Base-by-base conservation (phyloP, 176 grass and related monocot genomes). In the Cenchrus americanus region DNA sequence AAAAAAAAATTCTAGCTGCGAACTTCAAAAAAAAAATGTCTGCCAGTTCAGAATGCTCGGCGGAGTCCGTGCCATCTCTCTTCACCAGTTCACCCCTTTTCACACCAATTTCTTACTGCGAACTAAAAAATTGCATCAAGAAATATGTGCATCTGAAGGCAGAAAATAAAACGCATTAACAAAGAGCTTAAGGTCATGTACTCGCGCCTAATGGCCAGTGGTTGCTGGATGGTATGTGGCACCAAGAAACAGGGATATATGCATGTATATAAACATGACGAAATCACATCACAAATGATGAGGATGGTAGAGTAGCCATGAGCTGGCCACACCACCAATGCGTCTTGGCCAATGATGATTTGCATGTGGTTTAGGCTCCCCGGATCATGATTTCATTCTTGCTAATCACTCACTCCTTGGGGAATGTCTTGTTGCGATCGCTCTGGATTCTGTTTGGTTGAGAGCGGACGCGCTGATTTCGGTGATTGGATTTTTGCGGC, bases 351-450 rank as follows among this genome's bases (percentile, higher is more conserved):
- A 78, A 85, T 79, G 26, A 85, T 85, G 75, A 42, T 62, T 2
- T 71, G 43, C 83, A 79, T 79, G 75, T 71, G 83, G 65, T 68
- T 78, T 69, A 40, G 24, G 5, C 41, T 23, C 51, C 66, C 50
- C 23, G n/a, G 23, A 21, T 66, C 71, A 21, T 43, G 71, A 52
- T 51, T 18, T 70, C 7, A n/a, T 27, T 57, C 40, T 57, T 57
- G 17, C 27, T 67, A 13, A 46, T 75, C 19, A 40, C 52, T 64
- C 32, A 24, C 58, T 61, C 41, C 46, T 15, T 43, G 40, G 34
- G 34, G 65, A 78, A 78, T 69, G 75, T 69, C 17, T 47, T 49
- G 15, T 80, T 12, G 15, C n/a, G 5, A 51, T 42, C 54, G 58
- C 18, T 21, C 30, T 22, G 76, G 65, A 85, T 71, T 71, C 66